These are phyloP conservation scores for Hyaloperonospora arabidopsidis DNA, from an alignment of 352 stramenopile genomes.

Conservation along the genomic window DNA sequence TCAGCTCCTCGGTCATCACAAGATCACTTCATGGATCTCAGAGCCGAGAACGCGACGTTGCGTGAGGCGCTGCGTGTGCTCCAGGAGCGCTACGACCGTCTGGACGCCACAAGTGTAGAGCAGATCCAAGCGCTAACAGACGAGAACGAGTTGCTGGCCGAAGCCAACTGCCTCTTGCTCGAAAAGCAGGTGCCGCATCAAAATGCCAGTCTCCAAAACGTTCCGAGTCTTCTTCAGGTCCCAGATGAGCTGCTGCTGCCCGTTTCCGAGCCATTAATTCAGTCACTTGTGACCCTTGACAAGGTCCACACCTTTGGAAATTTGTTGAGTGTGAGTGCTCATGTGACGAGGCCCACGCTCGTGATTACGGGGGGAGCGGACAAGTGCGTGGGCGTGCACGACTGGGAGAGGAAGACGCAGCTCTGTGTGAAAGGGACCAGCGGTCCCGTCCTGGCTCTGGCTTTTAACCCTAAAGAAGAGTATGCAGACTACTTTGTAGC, in stretches of 20 bases:
- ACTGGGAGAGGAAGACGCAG: slow-evolving; percentile 47
- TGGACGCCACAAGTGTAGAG: slow-evolving; percentile 26
- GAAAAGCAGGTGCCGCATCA: slow-evolving; percentile 32
- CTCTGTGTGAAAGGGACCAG: slow-evolving; percentile 31
- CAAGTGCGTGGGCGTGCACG: slow-evolving; percentile 60
- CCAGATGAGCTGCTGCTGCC: slow-evolving; percentile 67
- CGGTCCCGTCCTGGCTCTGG: slow-evolving; percentile 48
- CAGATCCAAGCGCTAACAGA: slow-evolving; percentile 55
- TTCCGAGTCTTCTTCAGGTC: slow-evolving; percentile 30
- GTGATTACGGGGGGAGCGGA: slow-evolving; percentile 64
- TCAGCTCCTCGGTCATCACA: too few relatives aligned
- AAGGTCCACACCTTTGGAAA: slow-evolving; percentile 61
- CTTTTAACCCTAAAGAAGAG: slow-evolving; percentile 44
- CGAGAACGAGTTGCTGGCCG: slow-evolving; percentile 66
- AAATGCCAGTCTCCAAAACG: neutral
- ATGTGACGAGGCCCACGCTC: slow-evolving; percentile 30
- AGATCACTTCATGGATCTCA: slow-evolving; percentile 15
- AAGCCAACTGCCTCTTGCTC: slow-evolving; percentile 60
- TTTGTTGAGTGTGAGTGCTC: slow-evolving; percentile 50
- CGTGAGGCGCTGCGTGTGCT: slow-evolving; percentile 35
- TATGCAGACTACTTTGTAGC: slow-evolving; percentile 51
- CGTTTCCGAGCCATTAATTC: slow-evolving; percentile 28
- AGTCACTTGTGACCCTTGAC: slow-evolving; percentile 29
- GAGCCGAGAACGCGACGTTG: slow-evolving; percentile 44
- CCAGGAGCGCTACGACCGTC: slow-evolving; percentile 43